Evolutionary conservation across 306 rosid species (phyloP), one percentile per base, ranked within the genome.

Genomic region (Castanea sativa): DNA sequence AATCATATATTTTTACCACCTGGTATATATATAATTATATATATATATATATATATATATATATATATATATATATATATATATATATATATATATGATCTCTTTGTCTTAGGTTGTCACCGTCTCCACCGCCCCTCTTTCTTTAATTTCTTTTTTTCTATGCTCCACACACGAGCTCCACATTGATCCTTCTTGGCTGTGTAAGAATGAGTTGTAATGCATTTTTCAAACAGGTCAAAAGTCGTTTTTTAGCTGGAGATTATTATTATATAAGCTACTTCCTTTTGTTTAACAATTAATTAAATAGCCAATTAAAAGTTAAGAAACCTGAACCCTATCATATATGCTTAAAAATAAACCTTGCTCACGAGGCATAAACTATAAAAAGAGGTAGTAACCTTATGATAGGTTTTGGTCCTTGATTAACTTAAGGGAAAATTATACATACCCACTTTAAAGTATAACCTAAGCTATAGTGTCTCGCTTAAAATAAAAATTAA

Each of bases 141-240:
- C 73, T 45, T 8, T 8, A 9, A 80, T 78, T 32, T 69, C 32
- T 73, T 45, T 9, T 9, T 12, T 85, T 75, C 61, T 79, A 71
- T 58, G 78, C 69, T 57, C 76, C 82, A 58, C 85, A 67, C 74
- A 69, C 53, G 53, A 49, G 53, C 53, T 49, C 53, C 53, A 49
- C 77, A 53, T 45, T 23, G 51, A 51, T 60, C 61, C 43, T 33
- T 68, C 45, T 12, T 41, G 45, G 45, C 45, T 60, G 55, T 3
- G 70, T 85, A 82, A 80, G 85, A 72, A 84, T 78, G 85, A 84
- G 90, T 53, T 90, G 91, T 82, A 77, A 80, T 57, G 81, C 75
- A 76, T 71, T 32, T 79, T 80, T 64, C 69, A 55, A 63, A 58
- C 73, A 21, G 71, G 68, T 69, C 87, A 79, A 70, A 63, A 51